These are phyloP conservation scores for Neurospora pannonica DNA, from an alignment of 495 filamentous ascomycete species.

Conservation along the genomic window DNA sequence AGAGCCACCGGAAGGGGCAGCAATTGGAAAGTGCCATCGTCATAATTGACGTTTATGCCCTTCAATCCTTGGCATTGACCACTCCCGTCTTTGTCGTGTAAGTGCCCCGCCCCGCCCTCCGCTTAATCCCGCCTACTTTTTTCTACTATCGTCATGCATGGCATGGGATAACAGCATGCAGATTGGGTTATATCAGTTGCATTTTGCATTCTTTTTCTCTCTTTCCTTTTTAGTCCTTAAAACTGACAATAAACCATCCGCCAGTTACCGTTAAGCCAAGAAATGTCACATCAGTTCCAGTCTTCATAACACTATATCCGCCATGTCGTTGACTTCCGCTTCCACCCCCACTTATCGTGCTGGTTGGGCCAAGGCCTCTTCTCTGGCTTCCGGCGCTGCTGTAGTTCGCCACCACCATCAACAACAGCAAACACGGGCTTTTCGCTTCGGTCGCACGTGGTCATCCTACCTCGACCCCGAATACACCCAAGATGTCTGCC, in stretches of 20 bases:
- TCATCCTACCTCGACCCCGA: constrained; percentile 31
- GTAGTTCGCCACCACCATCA: constrained; percentile 10
- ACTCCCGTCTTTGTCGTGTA: neutral
- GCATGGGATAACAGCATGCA: neutral
- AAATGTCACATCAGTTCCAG: neutral
- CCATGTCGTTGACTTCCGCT: constrained; percentile 28
- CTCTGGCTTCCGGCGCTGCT: constrained; percentile 10
- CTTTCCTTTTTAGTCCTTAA: neutral
- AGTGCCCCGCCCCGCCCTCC: neutral
- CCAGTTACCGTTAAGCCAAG: neutral
- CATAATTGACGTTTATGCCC: neutral
- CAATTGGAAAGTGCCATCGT: neutral
- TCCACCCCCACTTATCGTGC: constrained; percentile 23
- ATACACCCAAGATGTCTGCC: constrained; percentile 27
- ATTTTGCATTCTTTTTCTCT: neutral
- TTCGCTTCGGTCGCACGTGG: constrained; percentile 35
- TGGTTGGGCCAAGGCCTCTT: constrained; percentile 12
- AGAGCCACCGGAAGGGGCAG: neutral
- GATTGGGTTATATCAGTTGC: neutral
- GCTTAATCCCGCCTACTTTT: neutral
- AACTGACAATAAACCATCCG: neutral
- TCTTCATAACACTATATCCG: constrained; percentile 1
- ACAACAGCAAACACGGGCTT: constrained; percentile 32
- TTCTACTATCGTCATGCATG: neutral
- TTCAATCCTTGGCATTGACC: neutral